Evolutionary conservation across 192 early-diverging fungal genomes (phyloP).

Genomic region (Umbelopsis vinacea): DNA sequence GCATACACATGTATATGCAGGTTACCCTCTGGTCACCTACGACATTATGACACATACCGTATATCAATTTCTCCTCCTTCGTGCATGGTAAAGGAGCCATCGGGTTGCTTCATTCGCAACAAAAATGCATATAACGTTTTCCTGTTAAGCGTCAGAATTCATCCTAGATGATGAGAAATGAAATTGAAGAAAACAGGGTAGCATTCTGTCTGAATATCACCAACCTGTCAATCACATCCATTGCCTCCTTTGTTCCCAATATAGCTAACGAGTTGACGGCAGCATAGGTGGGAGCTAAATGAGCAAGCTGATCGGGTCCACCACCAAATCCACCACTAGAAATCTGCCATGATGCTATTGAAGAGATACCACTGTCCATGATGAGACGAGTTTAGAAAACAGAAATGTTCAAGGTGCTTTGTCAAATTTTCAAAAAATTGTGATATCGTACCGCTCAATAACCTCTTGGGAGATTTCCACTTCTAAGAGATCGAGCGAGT

Average conservation of each 20-base stretch:
- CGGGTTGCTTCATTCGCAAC: constrained; percentile 77
- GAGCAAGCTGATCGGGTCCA: constrained; percentile 83
- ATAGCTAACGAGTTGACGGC: constrained; percentile 82
- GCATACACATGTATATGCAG: not conserved
- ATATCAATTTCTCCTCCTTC: constrained; percentile 93
- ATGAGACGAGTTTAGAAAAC: not conserved
- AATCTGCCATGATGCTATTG: constrained; percentile 68
- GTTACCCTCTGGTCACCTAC: no score
- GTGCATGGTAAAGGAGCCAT: constrained; percentile 92
- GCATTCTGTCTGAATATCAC: not conserved
- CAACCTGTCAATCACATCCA: constrained; percentile 63
- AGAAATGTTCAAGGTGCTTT: not conserved
- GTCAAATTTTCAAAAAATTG: no score
- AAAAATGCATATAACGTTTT: constrained; percentile 74
- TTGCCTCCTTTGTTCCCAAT: constrained; percentile 75
- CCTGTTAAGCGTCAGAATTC: constrained; percentile 34
- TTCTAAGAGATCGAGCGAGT: constrained; percentile 80
- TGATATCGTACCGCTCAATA: constrained; percentile 39
- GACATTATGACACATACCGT: constrained; percentile 45
- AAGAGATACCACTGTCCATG: constrained; percentile 57
- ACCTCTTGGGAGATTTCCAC: constrained; percentile 51
- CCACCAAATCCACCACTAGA: constrained; percentile 86
- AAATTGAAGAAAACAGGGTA: not conserved
- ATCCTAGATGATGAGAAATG: not conserved
- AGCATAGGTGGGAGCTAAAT: constrained; percentile 90